Evolutionary conservation across 2,329 filamentous ascomycete genomes (phyloP).

Genomic region (Xylaria polymorpha): DNA sequence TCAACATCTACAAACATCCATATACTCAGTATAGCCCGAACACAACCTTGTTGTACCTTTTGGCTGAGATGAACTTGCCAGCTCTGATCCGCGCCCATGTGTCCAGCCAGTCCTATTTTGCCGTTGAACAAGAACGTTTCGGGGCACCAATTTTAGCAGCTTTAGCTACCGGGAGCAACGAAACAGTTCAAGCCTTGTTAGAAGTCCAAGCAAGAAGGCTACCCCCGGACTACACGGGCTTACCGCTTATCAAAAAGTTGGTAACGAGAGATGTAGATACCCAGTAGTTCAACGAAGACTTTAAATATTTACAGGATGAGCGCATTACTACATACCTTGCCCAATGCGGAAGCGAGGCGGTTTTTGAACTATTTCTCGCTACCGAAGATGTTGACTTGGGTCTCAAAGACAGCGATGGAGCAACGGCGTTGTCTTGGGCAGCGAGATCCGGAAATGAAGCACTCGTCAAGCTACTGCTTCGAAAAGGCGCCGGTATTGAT

Average conservation of each 20-base stretch:
- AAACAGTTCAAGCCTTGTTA: not conserved
- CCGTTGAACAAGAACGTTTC: not conserved
- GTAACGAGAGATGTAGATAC: not conserved
- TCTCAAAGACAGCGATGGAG: not conserved
- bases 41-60: not conserved
- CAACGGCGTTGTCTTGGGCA: no score
- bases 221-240: not conserved
- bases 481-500: no score
- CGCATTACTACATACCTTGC: not conserved
- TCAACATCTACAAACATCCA: not conserved
- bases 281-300: not conserved
- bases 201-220: not conserved
- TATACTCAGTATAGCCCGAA: not conserved
- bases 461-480: no score
- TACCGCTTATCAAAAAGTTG: not conserved
- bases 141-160: not conserved
- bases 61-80: slow-evolving; percentile 4
- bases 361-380: not conserved
- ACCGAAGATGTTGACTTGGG: not conserved
- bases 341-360: not conserved
- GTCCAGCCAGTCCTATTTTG: not conserved
- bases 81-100: not conserved
- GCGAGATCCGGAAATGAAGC: no score
- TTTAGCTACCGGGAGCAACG: not conserved
- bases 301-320: not conserved